A percentile compares a stretch with the other conserved stretches of the same genome.
Conservation (phyloP, 2,329 filamentous ascomycete genomes). For the Acrodontium crateriforme region DNA sequence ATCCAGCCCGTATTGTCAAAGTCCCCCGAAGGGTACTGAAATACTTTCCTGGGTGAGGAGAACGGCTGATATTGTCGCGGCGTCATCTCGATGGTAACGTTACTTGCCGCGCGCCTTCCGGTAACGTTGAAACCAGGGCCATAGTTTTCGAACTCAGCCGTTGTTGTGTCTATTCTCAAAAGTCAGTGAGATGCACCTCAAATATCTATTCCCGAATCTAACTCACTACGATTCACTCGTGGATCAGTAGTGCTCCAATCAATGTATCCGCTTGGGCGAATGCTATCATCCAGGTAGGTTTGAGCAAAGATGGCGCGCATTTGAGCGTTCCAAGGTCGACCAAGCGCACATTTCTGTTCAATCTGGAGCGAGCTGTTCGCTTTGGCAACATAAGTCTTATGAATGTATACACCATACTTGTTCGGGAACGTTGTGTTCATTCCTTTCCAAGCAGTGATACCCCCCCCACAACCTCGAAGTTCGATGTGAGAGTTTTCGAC, state of each 20-base stretch:
- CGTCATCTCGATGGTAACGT: conserved; percentile 36
- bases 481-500: conserved; percentile 40
- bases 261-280: conserved; percentile 42
- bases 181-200: conserved; percentile 2
- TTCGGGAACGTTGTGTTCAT: conserved; percentile 52
- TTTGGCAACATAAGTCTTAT: conserved; percentile 39
- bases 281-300: conserved; percentile 41
- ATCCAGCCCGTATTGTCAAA: conserved; percentile 37
- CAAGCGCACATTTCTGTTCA: conserved; percentile 40
- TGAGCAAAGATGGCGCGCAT: conserved; percentile 45
- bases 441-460: conserved; percentile 57
- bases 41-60: conserved; percentile 30
- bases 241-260: conserved; percentile 34
- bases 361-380: conserved; percentile 37
- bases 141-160: conserved; percentile 41
- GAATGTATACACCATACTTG: conserved; percentile 54
- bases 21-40: conserved; percentile 29
- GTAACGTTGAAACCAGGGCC: conserved; percentile 43
- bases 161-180: conserved; percentile 30
- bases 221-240: conserved; percentile 22
- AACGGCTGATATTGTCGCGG: conserved; percentile 25
- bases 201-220: too few species aligned
- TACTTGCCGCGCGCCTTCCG: conserved; percentile 26
- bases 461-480: conserved; percentile 49
- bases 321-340: conserved; percentile 47